A percentile compares a stretch with the other conserved stretches of the same genome.
These are phyloP conservation scores for Rutstroemia sp. DNA, from an alignment of 2,329 filamentous ascomycete species.

Conservation along the genomic window DNA sequence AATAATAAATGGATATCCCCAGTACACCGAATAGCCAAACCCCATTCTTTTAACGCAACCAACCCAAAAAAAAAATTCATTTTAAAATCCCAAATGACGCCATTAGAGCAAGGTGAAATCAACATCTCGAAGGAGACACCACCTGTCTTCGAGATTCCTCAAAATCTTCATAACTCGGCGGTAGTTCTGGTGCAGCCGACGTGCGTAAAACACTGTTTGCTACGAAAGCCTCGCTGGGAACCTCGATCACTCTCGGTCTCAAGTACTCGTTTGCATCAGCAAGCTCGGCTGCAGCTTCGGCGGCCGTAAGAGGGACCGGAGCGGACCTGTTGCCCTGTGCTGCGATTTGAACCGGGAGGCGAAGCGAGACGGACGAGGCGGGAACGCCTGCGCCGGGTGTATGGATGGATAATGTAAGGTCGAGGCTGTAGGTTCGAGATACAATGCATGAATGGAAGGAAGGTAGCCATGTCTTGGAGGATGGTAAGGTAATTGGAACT, in stretches of 20 bases:
- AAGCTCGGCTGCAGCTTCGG: constrained; percentile 22
- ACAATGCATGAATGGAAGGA: constrained; percentile 64
- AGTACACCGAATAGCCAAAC: neutral
- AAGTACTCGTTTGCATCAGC: constrained; percentile 24
- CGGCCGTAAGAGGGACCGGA: constrained; percentile 11
- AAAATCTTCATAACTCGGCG: constrained; percentile 26
- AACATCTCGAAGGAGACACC: constrained; percentile 16
- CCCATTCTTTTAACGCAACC: neutral
- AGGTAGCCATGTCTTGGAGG: constrained; percentile 54
- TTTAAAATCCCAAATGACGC: neutral
- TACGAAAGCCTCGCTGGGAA: constrained; percentile 19
- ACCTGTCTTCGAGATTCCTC: neutral
- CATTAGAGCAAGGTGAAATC: neutral
- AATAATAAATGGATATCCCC: neutral
- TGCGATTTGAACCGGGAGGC: constrained; percentile 27
- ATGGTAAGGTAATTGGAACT: constrained; percentile 55
- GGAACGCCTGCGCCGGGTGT: constrained; percentile 36
- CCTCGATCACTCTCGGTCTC: constrained; percentile 24
- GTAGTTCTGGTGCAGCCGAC: constrained; percentile 14
- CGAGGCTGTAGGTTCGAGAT: constrained; percentile 55
- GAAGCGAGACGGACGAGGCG: constrained; percentile 28
- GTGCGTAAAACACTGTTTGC: constrained; percentile 21
- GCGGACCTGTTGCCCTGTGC: constrained; percentile 17
- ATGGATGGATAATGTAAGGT: constrained; percentile 49
- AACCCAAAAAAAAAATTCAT: neutral